phyloP scores from a whole-genome alignment of 75 land plant species.

The Azolla pinnata region DNA sequence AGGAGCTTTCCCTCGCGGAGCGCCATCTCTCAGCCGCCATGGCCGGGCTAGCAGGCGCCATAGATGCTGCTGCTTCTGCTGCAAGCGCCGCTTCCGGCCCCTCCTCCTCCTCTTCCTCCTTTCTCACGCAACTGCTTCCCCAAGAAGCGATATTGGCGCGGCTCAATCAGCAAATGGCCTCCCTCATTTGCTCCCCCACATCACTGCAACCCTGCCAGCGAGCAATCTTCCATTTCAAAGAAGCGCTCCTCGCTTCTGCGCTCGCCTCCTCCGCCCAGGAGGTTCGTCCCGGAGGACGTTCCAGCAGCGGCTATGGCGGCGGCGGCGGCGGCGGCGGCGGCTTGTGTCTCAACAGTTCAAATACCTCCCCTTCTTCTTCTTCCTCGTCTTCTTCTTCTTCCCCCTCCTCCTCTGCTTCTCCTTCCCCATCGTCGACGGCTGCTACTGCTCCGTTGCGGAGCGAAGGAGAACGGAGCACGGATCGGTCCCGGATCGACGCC shows the following conservation, averaged over 20 bases:
- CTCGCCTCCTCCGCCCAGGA: neutral
- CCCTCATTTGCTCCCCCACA: constrained; percentile 50
- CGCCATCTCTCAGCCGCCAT: constrained; percentile 45
- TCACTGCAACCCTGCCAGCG: constrained; percentile 59
- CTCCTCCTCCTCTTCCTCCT: no score
- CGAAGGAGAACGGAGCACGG: no score
- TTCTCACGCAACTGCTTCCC: no score
- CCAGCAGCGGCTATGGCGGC: no score
- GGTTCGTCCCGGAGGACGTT: no score
- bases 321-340: no score
- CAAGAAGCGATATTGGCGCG: constrained; percentile 79
- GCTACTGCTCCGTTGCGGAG: constrained; percentile 14
- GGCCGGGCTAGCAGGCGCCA: no score
- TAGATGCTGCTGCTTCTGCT: no score
- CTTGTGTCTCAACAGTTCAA: no score
- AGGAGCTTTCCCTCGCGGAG: constrained; percentile 29
- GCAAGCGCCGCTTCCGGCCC: no score
- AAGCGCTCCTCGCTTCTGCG: constrained; percentile 41
- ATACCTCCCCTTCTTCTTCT: neutral
- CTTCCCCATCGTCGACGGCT: constrained; percentile 4
- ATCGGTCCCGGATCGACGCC: no score
- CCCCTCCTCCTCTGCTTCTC: constrained; percentile 12
- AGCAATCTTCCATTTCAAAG: constrained; percentile 56
- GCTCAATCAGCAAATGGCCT: constrained; percentile 85
- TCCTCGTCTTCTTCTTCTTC: constrained; percentile 29